A percentile compares a stretch with the other conserved stretches of the same genome.
phyloP scores from a whole-genome alignment of 1,284 basidiomycete species.

The Fomitopsis palustris region DNA sequence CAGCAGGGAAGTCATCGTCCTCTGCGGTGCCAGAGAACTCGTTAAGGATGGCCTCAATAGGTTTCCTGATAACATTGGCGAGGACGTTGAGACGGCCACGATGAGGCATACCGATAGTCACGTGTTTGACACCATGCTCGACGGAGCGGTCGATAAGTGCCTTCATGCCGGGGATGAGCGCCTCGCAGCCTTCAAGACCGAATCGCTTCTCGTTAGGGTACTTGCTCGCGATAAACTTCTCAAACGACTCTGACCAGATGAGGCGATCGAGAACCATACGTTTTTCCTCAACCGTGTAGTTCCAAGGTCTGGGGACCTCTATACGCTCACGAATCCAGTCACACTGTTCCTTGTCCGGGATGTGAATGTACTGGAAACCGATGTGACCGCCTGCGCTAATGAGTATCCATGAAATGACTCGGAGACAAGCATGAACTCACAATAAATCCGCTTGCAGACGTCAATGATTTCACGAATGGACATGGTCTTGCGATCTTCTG shows the following conservation, averaged over 20 bases:
- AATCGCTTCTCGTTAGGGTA: slow-evolving; percentile 99
- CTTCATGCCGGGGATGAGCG: slow-evolving; percentile 99
- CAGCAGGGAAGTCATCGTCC: slow-evolving; percentile 78
- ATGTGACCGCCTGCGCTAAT: slow-evolving; percentile 74
- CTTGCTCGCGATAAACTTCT: slow-evolving; percentile 98
- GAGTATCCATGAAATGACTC: not conserved
- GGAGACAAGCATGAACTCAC: slow-evolving; percentile 36
- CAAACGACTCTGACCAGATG: slow-evolving; percentile 99
- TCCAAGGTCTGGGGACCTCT: slow-evolving; percentile 97
- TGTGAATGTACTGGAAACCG: slow-evolving; percentile 97
- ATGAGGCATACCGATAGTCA: slow-evolving; percentile 99
- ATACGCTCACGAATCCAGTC: slow-evolving; percentile 99
- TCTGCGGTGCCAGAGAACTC: slow-evolving; percentile 84
- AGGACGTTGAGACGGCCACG: slow-evolving; percentile 97
- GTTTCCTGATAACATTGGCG: slow-evolving; percentile 98
- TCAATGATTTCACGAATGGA: slow-evolving; percentile 91
- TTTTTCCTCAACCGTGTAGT: slow-evolving; percentile 97
- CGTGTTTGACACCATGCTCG: slow-evolving; percentile 91
- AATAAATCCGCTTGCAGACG: slow-evolving; percentile 92
- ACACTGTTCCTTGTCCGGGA: slow-evolving; percentile 97
- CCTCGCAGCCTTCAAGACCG: slow-evolving; percentile 97
- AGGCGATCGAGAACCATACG: slow-evolving; percentile 98
- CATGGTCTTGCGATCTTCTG: slow-evolving; percentile 83
- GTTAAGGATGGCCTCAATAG: slow-evolving; percentile 97
- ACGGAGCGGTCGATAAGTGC: slow-evolving; percentile 98